Evolutionary conservation across 2,329 filamentous ascomycete genomes (phyloP), one percentile per base, ranked within the genome.

Genomic region (Ustulina deusta): DNA sequence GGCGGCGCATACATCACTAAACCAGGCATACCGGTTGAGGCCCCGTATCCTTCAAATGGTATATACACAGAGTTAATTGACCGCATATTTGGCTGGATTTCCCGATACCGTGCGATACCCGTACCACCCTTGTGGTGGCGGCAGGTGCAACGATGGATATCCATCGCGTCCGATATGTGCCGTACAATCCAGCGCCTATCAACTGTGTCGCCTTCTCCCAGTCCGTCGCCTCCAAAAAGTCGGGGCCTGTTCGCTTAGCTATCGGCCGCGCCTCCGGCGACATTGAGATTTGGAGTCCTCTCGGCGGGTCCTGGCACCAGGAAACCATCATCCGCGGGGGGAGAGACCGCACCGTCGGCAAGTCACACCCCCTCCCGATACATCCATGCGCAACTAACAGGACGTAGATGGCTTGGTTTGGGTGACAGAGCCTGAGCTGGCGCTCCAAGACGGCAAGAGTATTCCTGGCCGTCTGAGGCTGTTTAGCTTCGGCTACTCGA

Each of bases 281-380:
- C 77, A 96, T 99, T 74, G 96, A 99, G 82, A 94, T 99, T 72
- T 99, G 96, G 96, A 97, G 97, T 79, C 94, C 95, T 2, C 83
- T 90, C 61, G 88, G 88, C 71, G 93, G 93, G 17, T 84, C 86
- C 69, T 99, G 96, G 96, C 87, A 93, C 71, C 96, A 98, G 79
- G 96, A 99, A 83, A 90, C 89, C 44, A 89, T 94, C 68, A 90
- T 98, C 58, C 87, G 89, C 40, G 94, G 95, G 70, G 94, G 93
- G 57, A 90, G 92, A 74, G 92, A 94, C 74, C 87, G 94, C 71
- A 54, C 69, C 54, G 69, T 71, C 27, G 69, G 69, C 62, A 71
- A 70, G 69, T 66, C 44, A 20, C 11, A 6, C 17, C n/a, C 36
- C 13, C 25, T 22, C 46, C 27, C 15, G 3, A 25, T 25, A 29